These are phyloP conservation scores for Pseudocercospora eumusae DNA, from an alignment of 2,329 filamentous ascomycete species.

Conservation along the genomic window DNA sequence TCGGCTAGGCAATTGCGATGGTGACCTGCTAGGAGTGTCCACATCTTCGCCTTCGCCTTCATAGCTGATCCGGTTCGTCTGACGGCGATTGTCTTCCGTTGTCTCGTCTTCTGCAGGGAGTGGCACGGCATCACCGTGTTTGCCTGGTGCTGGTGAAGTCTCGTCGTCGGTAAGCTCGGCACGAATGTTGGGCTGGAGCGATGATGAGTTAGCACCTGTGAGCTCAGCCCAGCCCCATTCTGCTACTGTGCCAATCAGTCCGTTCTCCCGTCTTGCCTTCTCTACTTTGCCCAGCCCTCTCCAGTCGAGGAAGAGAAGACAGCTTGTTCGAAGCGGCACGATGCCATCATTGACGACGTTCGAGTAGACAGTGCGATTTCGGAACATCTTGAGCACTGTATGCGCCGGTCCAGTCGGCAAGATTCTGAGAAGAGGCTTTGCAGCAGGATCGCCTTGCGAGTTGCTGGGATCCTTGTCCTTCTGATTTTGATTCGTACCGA, in stretches of 20 bases:
- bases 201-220: slow-evolving; percentile 67
- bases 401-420: slow-evolving; percentile 90
- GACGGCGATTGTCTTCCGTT: slow-evolving; percentile 57
- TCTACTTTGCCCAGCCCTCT: slow-evolving; percentile 89
- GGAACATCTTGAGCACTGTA: slow-evolving; percentile 79
- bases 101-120: slow-evolving; percentile 68
- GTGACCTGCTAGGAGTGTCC: slow-evolving; percentile 31
- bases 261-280: slow-evolving; percentile 88
- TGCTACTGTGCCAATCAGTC: slow-evolving; percentile 86
- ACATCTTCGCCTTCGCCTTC: slow-evolving; percentile 50
- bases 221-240: slow-evolving; percentile 95
- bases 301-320: slow-evolving; percentile 96
- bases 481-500: slow-evolving; percentile 59
- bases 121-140: slow-evolving; percentile 56
- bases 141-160: slow-evolving; percentile 31
- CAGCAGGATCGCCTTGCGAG: slow-evolving; percentile 67
- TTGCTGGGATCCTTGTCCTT: slow-evolving; percentile 51
- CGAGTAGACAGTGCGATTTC: slow-evolving; percentile 89
- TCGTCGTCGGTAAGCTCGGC: slow-evolving; percentile 31
- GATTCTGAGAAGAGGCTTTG: slow-evolving; percentile 85
- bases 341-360: slow-evolving; percentile 98
- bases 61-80: slow-evolving; percentile 34
- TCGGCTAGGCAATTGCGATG: slow-evolving; percentile 8
- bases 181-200: slow-evolving; percentile 44
- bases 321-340: slow-evolving; percentile 90